A percentile compares a stretch with the other conserved stretches of the same genome.
phyloP scores from a whole-genome alignment of 2,329 filamentous ascomycete genomes.

The Cyclaneusma minus region DNA sequence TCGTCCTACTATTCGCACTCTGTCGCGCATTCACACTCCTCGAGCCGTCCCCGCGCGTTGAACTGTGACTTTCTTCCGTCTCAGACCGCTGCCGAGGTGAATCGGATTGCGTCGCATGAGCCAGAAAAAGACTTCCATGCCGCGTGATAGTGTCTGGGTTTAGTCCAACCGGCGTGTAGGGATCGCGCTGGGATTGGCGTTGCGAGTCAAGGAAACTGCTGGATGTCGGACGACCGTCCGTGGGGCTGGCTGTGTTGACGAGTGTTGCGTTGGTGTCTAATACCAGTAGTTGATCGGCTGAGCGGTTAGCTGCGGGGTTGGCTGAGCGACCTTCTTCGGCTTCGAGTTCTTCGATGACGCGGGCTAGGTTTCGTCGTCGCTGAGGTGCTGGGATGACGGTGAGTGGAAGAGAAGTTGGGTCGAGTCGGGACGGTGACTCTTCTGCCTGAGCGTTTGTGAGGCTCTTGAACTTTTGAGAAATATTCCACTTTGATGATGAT shows the following conservation, averaged over 20 bases:
- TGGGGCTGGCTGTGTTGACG: slow-evolving; percentile 1
- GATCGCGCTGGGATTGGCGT: slow-evolving; percentile 9
- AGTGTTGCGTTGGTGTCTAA: slow-evolving; percentile 2
- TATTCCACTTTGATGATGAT: slow-evolving; percentile 31
- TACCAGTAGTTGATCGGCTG: slow-evolving; percentile 2
- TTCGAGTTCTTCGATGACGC: slow-evolving; percentile 33
- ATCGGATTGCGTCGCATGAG: slow-evolving; percentile 8
- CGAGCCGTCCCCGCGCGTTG: neutral
- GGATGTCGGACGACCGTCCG: too few relatives aligned
- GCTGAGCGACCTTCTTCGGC: slow-evolving; percentile 6
- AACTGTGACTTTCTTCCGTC: neutral
- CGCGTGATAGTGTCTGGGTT: slow-evolving; percentile 11
- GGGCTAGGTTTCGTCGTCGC: slow-evolving; percentile 39
- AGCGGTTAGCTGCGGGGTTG: neutral
- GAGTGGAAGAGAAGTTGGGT: slow-evolving; percentile 38
- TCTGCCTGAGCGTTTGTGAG: slow-evolving; percentile 47
- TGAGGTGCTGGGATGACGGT: slow-evolving; percentile 46
- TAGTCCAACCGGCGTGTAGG: slow-evolving; percentile 13
- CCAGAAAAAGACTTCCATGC: slow-evolving; percentile 14
- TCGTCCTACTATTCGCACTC: slow-evolving; percentile 6
- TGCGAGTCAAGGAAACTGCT: slow-evolving; percentile 3
- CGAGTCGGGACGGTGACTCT: slow-evolving; percentile 39
- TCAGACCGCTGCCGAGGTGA: slow-evolving; percentile 3
- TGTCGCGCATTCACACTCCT: slow-evolving; percentile 2
- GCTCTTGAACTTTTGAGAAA: slow-evolving; percentile 40